Evolutionary conservation across 1,284 basidiomycete species (phyloP).

Genomic region (Xerocomus amazonicus): DNA sequence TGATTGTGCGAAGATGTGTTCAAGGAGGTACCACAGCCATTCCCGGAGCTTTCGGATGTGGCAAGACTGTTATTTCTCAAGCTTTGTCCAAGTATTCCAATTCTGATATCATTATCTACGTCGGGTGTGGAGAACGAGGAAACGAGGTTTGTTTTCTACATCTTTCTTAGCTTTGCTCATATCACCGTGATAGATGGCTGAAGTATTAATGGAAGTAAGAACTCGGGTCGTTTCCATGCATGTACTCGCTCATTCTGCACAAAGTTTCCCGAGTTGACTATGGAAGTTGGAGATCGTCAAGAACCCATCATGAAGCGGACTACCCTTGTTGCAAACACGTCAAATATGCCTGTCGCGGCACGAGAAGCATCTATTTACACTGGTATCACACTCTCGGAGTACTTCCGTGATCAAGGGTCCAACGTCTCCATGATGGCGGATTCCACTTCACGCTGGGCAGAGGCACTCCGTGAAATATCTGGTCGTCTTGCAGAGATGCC

Average conservation of each 20-base stretch:
- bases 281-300: slow-evolving; percentile 88
- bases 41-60: slow-evolving; percentile 98
- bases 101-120: slow-evolving; percentile 99
- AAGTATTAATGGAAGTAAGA: slow-evolving; percentile 88
- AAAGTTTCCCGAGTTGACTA: slow-evolving; percentile 92
- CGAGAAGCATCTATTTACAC: slow-evolving; percentile 99
- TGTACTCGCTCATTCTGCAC: slow-evolving; percentile 10
- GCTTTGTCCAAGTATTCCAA: slow-evolving; percentile 99
- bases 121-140: slow-evolving; percentile 94
- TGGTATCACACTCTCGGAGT: slow-evolving; percentile 98
- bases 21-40: slow-evolving; percentile 99
- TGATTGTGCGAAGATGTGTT: slow-evolving; percentile 64
- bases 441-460: slow-evolving; percentile 99
- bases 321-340: slow-evolving; percentile 98
- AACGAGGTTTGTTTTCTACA: slow-evolving; percentile 60
- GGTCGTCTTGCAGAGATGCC: slow-evolving; percentile 99
- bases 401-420: slow-evolving; percentile 98
- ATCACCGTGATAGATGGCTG: slow-evolving; percentile 76
- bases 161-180: slow-evolving; percentile 5
- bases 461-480: slow-evolving; percentile 98
- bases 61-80: slow-evolving; percentile 96
- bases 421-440: slow-evolving; percentile 99
- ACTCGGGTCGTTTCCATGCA: background rate
- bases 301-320: slow-evolving; percentile 99
- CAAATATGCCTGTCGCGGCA: slow-evolving; percentile 99